These are phyloP conservation scores for Daldinia sp. DNA, from an alignment of 2,329 filamentous ascomycete genomes.

Conservation along the genomic window DNA sequence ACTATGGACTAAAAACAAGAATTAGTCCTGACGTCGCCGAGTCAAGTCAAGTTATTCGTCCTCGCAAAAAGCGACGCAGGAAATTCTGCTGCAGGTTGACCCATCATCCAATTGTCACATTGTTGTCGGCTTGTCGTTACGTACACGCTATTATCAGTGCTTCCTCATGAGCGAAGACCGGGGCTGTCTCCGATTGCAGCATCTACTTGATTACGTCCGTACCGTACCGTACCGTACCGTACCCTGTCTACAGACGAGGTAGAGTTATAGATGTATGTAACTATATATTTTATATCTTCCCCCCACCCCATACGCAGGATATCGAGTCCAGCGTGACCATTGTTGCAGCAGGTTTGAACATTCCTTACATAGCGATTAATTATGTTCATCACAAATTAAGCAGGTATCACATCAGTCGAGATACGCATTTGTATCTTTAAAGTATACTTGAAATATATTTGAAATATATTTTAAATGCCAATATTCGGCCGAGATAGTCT, in stretches of 20 bases:
- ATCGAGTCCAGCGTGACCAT: constrained; percentile 5
- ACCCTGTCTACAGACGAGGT: background rate
- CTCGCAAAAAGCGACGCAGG: constrained; percentile 10
- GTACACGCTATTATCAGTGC: constrained; percentile 14
- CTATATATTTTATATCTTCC: constrained; percentile 12
- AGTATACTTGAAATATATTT: background rate
- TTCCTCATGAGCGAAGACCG: constrained; percentile 23
- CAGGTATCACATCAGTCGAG: background rate
- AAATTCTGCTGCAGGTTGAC: constrained; percentile 18
- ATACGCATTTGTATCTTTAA: background rate
- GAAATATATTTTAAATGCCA: constrained; percentile 4
- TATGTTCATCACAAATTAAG: background rate
- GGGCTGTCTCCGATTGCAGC: constrained; percentile 21
- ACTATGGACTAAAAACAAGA: constrained; percentile 23
- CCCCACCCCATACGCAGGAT: constrained; percentile 8
- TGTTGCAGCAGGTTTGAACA: constrained; percentile 2
- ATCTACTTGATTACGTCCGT: constrained; percentile 37
- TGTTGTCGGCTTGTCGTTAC: constrained; percentile 18
- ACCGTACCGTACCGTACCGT: constrained; percentile 15
- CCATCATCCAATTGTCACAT: constrained; percentile 28
- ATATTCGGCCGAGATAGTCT: constrained; percentile 36
- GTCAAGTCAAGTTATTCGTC: constrained; percentile 24
- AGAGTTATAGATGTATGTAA: constrained; percentile 17
- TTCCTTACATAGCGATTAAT: background rate
- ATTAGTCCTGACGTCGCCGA: constrained; percentile 29